Conservation (phyloP, 495 filamentous ascomycete genomes). For the Aspergillus conjunctus region DNA sequence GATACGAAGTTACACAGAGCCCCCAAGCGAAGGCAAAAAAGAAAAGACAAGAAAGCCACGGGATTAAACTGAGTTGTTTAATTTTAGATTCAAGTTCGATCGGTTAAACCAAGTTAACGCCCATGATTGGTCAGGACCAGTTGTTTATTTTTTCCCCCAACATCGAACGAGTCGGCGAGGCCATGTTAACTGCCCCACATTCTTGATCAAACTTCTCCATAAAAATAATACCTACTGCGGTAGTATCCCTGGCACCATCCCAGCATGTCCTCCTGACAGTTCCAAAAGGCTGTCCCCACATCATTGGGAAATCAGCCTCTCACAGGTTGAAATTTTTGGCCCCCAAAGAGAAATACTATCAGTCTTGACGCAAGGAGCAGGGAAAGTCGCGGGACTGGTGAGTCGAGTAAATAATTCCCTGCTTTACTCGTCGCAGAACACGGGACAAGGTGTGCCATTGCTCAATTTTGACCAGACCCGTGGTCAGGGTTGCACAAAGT, state of each 20-base stretch:
- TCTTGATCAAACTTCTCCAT: conserved; percentile 10
- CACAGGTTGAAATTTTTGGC: conserved; percentile 3
- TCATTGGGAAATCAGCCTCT: not conserved
- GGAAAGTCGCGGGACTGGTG: not conserved
- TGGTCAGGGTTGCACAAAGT: not conserved
- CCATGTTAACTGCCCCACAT: conserved; percentile 2
- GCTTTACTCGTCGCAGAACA: conserved; percentile 8
- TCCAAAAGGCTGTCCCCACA: not conserved
- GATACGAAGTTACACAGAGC: no score
- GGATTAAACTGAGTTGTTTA: not conserved
- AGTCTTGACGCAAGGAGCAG: not conserved
- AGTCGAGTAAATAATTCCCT: not conserved
- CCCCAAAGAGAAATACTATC: conserved; percentile 3
- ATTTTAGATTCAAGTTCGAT: not conserved
- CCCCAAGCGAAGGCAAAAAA: not conserved
- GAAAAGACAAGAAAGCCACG: not conserved
- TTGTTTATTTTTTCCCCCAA: not conserved
- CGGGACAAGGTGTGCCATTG: not conserved
- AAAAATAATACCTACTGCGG: not conserved
- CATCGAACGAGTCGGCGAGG: not conserved
- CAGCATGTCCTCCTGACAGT: conserved; percentile 1
- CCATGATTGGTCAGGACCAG: not conserved
- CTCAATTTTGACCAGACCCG: not conserved
- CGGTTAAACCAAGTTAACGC: not conserved
- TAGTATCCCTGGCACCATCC: not conserved